Base-by-base conservation (phyloP, 176 grass and related monocot genomes). In the Ensete ventricosum region DNA sequence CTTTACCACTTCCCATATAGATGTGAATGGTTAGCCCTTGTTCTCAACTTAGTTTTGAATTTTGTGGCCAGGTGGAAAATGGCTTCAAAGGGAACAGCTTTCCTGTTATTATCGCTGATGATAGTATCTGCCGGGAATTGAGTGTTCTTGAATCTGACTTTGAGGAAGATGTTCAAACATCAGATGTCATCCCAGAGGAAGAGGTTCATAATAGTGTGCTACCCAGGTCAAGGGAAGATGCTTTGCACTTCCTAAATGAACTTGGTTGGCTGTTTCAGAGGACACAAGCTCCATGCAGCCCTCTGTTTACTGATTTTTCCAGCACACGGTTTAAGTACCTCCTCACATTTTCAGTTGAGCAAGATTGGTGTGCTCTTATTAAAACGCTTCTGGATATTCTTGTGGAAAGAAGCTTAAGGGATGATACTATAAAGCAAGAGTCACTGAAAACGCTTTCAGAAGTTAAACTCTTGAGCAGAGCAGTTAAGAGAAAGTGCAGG, bases 251-350 rank as follows among this genome's bases (percentile, higher is more conserved):
- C 14, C 91, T 99, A 27, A 99, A 99, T 53, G 96, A 99, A 86
- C 88, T 99, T 68, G 96, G 96, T 43, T 99, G 96, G 96, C 86
- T 99, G 50, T 99, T 99, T 83, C 96, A 99, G 77, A 91, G 86
- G 77, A 82, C 65, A 49, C 75, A 89, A 62, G 55, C 82, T 1
- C 70, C 79, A 59, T 62, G 75, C 25, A 24, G 71, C 71, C 77
- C 72, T 43, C 26, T 43, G 3, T 5, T 50, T 29, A 71, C 77
- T 60, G 80, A 81, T 25, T 99, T 99, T 77, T 99, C 96, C 20
- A 80, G 54, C 52, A 69, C 76, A 76, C 96, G 96, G 57, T 89
- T 99, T 71, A 89, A 85, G 81, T 71, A 89, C 55, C 88, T 99
- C 65, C 68, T 99, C 16, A 65, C 90, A 83, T 99, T 99, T 84